A percentile compares a stretch with the other conserved stretches of the same genome.
phyloP scores from a whole-genome alignment of 1,284 basidiomycete species.

The Cutaneotrichosporon sp. region DNA sequence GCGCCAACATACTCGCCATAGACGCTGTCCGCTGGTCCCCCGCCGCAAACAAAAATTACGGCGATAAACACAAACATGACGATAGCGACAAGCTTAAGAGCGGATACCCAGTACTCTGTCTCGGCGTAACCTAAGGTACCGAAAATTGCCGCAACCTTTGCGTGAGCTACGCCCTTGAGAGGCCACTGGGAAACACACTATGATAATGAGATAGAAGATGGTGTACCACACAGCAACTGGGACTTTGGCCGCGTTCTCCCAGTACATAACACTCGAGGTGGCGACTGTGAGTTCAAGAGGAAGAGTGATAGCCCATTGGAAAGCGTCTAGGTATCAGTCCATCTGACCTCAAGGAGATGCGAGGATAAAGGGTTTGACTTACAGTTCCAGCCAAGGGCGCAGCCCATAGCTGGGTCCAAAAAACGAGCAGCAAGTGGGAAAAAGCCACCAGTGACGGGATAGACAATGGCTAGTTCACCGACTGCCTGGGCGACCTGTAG shows the following conservation, averaged over 20 bases:
- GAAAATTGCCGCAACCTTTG: conserved; percentile 21
- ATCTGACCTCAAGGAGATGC: not conserved
- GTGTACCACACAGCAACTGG: conserved; percentile 47
- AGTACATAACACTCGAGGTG: conserved; percentile 41
- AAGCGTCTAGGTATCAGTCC: conserved; percentile 15
- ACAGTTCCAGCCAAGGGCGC: conserved; percentile 49
- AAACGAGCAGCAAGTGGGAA: conserved; percentile 47
- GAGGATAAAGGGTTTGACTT: not conserved
- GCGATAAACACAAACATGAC: conserved; percentile 46
- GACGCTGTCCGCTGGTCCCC: conserved; percentile 35
- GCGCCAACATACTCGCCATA: conserved; percentile 36
- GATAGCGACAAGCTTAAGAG: conserved; percentile 47
- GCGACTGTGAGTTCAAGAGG: conserved; percentile 51
- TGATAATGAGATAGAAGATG: conserved; percentile 39
- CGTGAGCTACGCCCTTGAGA: not conserved
- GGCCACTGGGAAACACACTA: conserved; percentile 11
- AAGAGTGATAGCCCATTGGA: conserved; percentile 48
- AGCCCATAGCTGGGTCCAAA: conserved; percentile 39
- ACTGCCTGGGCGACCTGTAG: conserved; percentile 43
- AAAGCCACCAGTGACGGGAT: conserved; percentile 52
- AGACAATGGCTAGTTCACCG: conserved; percentile 51
- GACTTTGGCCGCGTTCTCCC: conserved; percentile 28
- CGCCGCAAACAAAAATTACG: conserved; percentile 40
- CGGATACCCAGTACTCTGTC: conserved; percentile 47
- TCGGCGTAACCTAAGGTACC: conserved; percentile 45